Conservation (phyloP, 345 rosid genomes). For the Acer campestre region DNA sequence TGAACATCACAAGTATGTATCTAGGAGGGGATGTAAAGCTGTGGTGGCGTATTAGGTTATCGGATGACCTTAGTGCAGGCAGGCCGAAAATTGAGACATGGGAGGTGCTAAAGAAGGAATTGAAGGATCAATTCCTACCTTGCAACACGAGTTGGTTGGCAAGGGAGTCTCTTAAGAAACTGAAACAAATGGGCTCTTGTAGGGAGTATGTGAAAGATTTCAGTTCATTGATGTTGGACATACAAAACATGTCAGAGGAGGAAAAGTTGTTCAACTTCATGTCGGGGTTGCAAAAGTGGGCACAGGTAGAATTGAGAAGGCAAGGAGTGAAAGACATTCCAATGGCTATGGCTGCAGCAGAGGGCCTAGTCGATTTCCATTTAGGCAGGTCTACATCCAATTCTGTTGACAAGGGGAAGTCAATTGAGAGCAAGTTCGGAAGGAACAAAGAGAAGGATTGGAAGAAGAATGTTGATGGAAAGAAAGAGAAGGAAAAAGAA, state of each 20-base stretch:
- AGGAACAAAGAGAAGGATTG: not conserved
- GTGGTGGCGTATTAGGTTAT: not conserved
- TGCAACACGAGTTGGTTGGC: not conserved
- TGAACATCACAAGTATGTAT: not conserved
- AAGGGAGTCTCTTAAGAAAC: not conserved
- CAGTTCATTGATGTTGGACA: not conserved
- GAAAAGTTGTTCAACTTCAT: not conserved
- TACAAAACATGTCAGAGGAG: not conserved
- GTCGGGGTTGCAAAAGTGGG: not conserved
- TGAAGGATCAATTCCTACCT: not conserved
- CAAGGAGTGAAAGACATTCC: not conserved
- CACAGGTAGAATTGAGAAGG: not conserved
- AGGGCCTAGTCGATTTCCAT: not conserved
- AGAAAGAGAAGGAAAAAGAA: not conserved
- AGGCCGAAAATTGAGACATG: not conserved
- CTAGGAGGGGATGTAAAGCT: not conserved
- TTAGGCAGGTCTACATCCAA: too few species aligned
- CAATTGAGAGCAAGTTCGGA: not conserved
- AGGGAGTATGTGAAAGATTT: not conserved
- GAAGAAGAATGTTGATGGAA: not conserved
- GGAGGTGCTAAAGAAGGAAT: not conserved
- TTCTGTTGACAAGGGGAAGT: not conserved
- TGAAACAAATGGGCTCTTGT: too few species aligned
- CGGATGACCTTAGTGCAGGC: not conserved
- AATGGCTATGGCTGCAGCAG: not conserved